A percentile compares a stretch with the other conserved stretches of the same genome.
phyloP scores from a whole-genome alignment of 2,329 filamentous ascomycete genomes.

The Claviceps monticola region DNA sequence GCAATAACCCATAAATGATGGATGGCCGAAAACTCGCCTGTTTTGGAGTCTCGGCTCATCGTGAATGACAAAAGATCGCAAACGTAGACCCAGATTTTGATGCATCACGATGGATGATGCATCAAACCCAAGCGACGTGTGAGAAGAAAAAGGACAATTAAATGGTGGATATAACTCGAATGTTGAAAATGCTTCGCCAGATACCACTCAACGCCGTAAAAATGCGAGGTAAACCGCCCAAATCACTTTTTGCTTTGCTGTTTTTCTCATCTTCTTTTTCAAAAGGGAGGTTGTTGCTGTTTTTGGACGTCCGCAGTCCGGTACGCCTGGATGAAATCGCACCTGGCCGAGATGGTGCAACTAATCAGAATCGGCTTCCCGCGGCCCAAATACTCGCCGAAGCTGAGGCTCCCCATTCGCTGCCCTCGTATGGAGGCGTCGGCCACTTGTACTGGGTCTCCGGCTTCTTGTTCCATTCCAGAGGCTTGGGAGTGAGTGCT shows the following conservation, averaged over 20 bases:
- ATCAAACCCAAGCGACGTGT: neutral
- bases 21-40: neutral
- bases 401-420: slow-evolving; percentile 77
- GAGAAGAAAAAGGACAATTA: neutral
- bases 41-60: neutral
- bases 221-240: slow-evolving; percentile 7
- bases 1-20: neutral
- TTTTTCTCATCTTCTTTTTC: slow-evolving; percentile 1
- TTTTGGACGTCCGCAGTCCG: neutral
- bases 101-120: neutral
- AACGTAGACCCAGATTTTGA: neutral
- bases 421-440: slow-evolving; percentile 87
- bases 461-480: slow-evolving; percentile 51
- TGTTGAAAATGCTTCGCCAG: slow-evolving; percentile 1
- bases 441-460: slow-evolving; percentile 62
- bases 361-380: slow-evolving; percentile 43
- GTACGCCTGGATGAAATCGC: too few relatives aligned
- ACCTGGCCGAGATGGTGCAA: too few relatives aligned
- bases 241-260: slow-evolving; percentile 6
- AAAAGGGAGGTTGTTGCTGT: slow-evolving; percentile 12
- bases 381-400: slow-evolving; percentile 70
- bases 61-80: neutral
- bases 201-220: slow-evolving; percentile 3
- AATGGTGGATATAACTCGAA: slow-evolving; percentile 13
- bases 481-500: slow-evolving; percentile 51